Evolutionary conservation across 352 stramenopile species (phyloP), one percentile per base, ranked within the genome.

Genomic region (Phytophthora gonapodyides): DNA sequence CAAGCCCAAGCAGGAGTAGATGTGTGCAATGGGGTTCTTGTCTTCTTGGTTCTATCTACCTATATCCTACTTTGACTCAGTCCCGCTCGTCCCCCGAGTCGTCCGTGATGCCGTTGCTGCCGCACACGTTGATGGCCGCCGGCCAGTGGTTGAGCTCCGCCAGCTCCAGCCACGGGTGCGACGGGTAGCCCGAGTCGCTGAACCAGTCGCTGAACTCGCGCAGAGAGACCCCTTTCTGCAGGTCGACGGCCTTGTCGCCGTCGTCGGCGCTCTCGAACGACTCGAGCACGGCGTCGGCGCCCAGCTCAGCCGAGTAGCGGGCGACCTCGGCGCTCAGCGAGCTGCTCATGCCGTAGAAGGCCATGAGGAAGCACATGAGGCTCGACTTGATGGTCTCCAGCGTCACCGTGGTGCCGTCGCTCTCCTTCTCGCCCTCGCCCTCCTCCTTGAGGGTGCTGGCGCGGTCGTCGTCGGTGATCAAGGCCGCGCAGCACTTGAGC

Each of bases 291-390:
- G 76, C 78, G 7, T 89, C 78, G 0, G 83, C 82, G 21, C 85
- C 85, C 0, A 89, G 58, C 17, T 92, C 75, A 0, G 85, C 82
- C 0, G 83, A 94, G 42, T 82, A 87, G 2, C 85, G 83, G 2
- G 85, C 81, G 12, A 93, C 57, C 16, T 94, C 85, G 1, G 79
- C 76, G 33, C 80, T 89, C 10, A 91, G 52, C 7, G 83, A 93
- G 55, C 78, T 90, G 36, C 82, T 93, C 68, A 94, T 89, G 27
- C 80, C 85, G 62, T 93, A 94, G 46, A 94, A 91, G 10, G 80
- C 75, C 73, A 94, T 93, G 17, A 94, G 66, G 57, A 91, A 91
- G 51, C 78, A 85, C 67, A 76, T 90, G 19, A 94, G 71, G 49
- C 62, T 79, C 7, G 71, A 76, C 66, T 80, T 84, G 44, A 93